Conservation (phyloP, 2,329 filamentous ascomycete species). For the Colletotrichum magnum region DNA sequence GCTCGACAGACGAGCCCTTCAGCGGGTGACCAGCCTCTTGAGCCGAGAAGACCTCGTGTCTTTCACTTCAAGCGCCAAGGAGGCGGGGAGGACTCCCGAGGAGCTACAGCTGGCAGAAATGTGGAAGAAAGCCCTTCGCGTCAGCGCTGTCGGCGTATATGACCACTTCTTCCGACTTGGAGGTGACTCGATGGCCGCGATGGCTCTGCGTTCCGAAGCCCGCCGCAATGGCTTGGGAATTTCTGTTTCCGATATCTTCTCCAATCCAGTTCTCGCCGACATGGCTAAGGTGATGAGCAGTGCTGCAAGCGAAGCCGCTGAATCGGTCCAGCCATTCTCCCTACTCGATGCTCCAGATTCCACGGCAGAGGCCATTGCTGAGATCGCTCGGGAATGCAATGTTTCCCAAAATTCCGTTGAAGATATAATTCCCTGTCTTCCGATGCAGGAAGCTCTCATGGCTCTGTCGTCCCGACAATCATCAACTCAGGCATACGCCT, state of each 20-base stretch:
- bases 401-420: background rate
- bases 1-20: conserved; percentile 37
- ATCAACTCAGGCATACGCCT: conserved; percentile 36
- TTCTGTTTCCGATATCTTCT: conserved; percentile 19
- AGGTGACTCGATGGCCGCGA: conserved; percentile 45
- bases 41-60: conserved; percentile 2
- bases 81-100: background rate
- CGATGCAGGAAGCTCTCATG: conserved; percentile 27
- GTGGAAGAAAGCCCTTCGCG: conserved; percentile 14
- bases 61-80: conserved; percentile 1
- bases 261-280: conserved; percentile 9
- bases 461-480: conserved; percentile 42
- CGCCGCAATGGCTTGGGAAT: background rate
- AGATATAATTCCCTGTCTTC: conserved; percentile 13
- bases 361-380: background rate
- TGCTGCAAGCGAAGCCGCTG: background rate
- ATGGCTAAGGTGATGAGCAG: conserved; percentile 1
- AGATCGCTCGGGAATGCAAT: background rate
- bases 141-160: conserved; percentile 8
- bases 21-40: conserved; percentile 11
- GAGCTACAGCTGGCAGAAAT: background rate
- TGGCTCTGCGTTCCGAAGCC: conserved; percentile 38
- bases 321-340: background rate
- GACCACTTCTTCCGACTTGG: conserved; percentile 45
- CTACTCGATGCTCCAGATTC: background rate